Evolutionary conservation across 306 rosid genomes (phyloP), one percentile per base, ranked within the genome.

Genomic region (Glycine soja): DNA sequence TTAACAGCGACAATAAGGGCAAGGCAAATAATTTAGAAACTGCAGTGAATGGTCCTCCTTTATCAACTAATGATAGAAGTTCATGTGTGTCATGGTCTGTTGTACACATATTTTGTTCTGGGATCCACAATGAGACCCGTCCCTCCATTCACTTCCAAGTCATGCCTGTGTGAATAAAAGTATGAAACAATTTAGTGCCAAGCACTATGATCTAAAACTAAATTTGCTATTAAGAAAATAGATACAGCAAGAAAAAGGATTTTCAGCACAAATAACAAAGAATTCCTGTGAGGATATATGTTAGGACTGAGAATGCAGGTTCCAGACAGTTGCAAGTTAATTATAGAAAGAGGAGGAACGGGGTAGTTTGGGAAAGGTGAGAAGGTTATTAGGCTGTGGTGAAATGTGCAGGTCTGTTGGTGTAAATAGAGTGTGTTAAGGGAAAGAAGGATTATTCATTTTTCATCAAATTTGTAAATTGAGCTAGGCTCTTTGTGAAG

Each of bases 91-190:
- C 90, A 91, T 12, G 95, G 90, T 74, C 95, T 93, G 70, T 87
- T 92, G 66, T 93, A 91, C 67, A 92, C 97, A 45, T 86, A 92
- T 64, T 88, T 91, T 42, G 97, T 94, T 83, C 98, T 83, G 2
- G 97, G 97, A 43, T 94, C 98, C 75, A 91, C 92, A 56, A 94
- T 89, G 51, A 92, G 84, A 74, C 98, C 97, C 78, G 91, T 94
- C 57, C 98, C 98, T 87, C 98, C 98, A 48, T 94, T 94, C 75
- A 90, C 97, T 83, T 94, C 98, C 70, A 94, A 81, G 85, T 94
- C 98, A 59, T 94, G 97, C 92, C 98, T 93, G 87, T 76, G 16
- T 76, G 50, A 65, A 73, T 36, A 57, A 30, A 64, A 51, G 65
- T 75, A 68, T 11, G 54, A 16, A 30, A 84, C 52, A 74, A 72